phyloP scores from a whole-genome alignment of 1,284 basidiomycete genomes.

The Phellinidium pouzarii region DNA sequence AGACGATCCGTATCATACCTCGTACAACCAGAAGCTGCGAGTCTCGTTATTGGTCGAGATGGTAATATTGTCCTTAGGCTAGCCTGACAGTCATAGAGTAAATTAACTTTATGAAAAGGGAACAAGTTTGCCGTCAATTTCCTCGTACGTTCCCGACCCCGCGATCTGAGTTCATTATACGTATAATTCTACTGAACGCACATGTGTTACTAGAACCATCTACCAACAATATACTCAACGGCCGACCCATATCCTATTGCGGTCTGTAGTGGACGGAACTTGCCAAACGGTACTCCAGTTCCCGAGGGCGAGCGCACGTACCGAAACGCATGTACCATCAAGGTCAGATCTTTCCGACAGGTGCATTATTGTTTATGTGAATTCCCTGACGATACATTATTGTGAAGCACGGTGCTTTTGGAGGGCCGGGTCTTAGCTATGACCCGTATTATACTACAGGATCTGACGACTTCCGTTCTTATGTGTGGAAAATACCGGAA shows the following conservation, averaged over 20 bases:
- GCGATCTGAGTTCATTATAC: background rate
- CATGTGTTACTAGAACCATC: constrained; percentile 42
- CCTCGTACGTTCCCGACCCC: constrained; percentile 46
- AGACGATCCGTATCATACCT: constrained; percentile 35
- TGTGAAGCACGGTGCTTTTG: constrained; percentile 66
- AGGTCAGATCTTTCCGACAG: constrained; percentile 35
- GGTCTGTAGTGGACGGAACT: constrained; percentile 48
- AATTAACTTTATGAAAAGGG: constrained; percentile 35
- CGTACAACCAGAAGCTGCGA: constrained; percentile 57
- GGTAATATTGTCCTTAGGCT: constrained; percentile 34
- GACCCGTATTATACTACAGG: constrained; percentile 63
- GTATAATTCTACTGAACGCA: background rate
- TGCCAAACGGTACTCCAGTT: constrained; percentile 45
- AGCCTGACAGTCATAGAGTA: background rate
- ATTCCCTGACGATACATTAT: background rate
- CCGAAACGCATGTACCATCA: constrained; percentile 70
- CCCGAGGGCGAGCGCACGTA: constrained; percentile 46
- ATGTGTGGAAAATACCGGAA: constrained; percentile 70
- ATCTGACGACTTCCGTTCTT: constrained; percentile 75
- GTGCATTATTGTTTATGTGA: background rate
- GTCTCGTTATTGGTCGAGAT: constrained; percentile 55
- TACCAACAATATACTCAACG: constrained; percentile 62
- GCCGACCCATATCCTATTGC: constrained; percentile 64
- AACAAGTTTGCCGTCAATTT: constrained; percentile 55
- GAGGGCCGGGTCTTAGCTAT: constrained; percentile 44